Evolutionary conservation across 139 green algal genomes (phyloP), one percentile per base, ranked within the genome.

Genomic region (Spirogloea muscicola): DNA sequence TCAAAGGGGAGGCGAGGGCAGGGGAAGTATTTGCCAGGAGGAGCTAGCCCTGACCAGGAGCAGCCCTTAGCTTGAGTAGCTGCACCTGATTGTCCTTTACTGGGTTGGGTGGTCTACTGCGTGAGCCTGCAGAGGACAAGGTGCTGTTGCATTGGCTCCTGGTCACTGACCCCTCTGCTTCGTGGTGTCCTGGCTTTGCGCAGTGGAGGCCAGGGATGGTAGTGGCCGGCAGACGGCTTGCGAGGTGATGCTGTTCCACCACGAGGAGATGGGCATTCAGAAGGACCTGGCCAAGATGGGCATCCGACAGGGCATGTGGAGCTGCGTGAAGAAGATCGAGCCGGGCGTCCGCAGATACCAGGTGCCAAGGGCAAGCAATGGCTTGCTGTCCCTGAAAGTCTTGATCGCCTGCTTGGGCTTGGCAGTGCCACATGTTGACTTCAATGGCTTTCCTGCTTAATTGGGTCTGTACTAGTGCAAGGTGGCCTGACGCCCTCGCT

Each of bases 231-330:
- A n/a, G n/a, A n/a, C n/a, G n/a, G 37, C 69, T 27, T 51, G 18
- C 1, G 74, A 81, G 40, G 66, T 81, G 3, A 68, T 67, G 27
- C 58, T 81, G 27, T 71, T 78, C 29, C 74, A 81, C 52, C 51
- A 61, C 1, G 67, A 82, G 76, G 76, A 83, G 4, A 80, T 81
- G 76, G 46, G 55, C 43, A 65, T 83, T 36, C 76, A 73, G 69
- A 38, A 49, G 21, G 58, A 81, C 74, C n/a, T 83, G 4, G 76
- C 76, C 42, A 83, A 83, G 70, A 25, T 83, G 41, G 76, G 69
- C 18, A 44, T 83, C 13, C 43, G 58, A n/a, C 46, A 70, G 69
- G 57, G 69, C 63, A 83, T 83, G 76, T 83, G 76, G 76, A 25
- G 43, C 29, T n/a, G n/a, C 13, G 76, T 83, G 10, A 13, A 60